phyloP scores from a whole-genome alignment of 2,329 filamentous ascomycete genomes.

The Elsinoe perseae region DNA sequence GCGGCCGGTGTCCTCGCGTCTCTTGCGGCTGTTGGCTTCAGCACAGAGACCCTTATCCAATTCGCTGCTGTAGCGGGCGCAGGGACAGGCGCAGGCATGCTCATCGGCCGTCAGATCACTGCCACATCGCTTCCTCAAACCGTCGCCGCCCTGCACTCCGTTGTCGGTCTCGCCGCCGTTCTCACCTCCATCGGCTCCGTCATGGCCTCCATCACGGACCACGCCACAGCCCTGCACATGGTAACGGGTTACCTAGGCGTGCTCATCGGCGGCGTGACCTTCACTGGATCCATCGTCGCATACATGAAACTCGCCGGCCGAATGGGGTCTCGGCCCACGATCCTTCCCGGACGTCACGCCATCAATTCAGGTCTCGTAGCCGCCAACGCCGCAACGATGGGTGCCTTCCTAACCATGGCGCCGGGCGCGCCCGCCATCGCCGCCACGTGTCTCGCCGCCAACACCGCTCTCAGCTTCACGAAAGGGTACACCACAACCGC shows the following conservation, averaged over 20 bases:
- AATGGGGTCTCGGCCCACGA: conserved; percentile 70
- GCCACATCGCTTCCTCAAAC: conserved; percentile 84
- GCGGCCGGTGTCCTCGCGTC: conserved; percentile 76
- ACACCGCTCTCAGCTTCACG: conserved; percentile 68
- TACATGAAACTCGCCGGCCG: conserved; percentile 78
- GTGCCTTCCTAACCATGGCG: conserved; percentile 72
- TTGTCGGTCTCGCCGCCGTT: conserved; percentile 82
- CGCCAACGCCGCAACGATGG: conserved; percentile 74
- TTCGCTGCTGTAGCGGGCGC: conserved; percentile 68
- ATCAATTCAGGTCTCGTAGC: conserved; percentile 69
- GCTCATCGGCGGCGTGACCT: conserved; percentile 74
- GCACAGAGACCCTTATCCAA: conserved; percentile 68
- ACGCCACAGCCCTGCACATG: conserved; percentile 70
- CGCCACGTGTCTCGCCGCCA: conserved; percentile 68
- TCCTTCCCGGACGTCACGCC: conserved; percentile 65
- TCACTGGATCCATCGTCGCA: conserved; percentile 82
- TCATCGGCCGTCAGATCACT: conserved; percentile 80
- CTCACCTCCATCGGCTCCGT: conserved; percentile 83
- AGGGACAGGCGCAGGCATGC: conserved; percentile 60
- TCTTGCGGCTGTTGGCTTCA: conserved; percentile 71
- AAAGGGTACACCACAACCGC: conserved; percentile 85
- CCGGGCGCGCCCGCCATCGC: conserved; percentile 72
- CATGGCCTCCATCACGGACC: conserved; percentile 57
- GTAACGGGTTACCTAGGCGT: conserved; percentile 82
- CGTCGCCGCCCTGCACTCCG: conserved; percentile 79